Percentiles rank a stretch among this genome's conserved stretches.
phyloP scores from a whole-genome alignment of 2,329 filamentous ascomycete genomes.

The Onygena corvina region DNA sequence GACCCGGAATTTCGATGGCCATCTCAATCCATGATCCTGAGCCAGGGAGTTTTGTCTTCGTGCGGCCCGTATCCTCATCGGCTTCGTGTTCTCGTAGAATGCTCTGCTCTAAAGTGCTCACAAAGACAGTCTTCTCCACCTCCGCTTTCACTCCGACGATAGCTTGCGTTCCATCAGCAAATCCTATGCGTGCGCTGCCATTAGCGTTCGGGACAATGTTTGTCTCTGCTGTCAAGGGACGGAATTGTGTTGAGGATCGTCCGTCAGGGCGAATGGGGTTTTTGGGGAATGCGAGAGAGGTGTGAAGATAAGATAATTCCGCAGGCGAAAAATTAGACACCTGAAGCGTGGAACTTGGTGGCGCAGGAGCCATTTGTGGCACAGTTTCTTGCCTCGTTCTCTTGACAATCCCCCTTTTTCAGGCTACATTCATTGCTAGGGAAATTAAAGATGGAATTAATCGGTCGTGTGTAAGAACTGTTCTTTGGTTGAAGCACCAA shows the following conservation, averaged over 20 bases:
- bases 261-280: constrained; percentile 77
- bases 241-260: constrained; percentile 71
- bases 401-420: background rate
- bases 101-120: constrained; percentile 29
- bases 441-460: too few species aligned
- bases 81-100: constrained; percentile 19
- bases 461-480: too few species aligned
- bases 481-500: too few species aligned
- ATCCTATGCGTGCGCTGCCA: constrained; percentile 84
- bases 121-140: constrained; percentile 57
- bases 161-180: constrained; percentile 89
- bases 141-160: constrained; percentile 93
- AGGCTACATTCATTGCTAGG: background rate
- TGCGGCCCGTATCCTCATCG: constrained; percentile 18
- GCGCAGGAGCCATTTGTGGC: constrained; percentile 35
- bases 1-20: constrained; percentile 79
- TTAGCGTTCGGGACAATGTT: constrained; percentile 81
- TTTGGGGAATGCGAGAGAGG: constrained; percentile 61
- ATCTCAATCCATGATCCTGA: constrained; percentile 75
- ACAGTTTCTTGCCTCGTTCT: background rate
- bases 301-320: constrained; percentile 90
- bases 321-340: constrained; percentile 70
- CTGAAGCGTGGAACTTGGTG: constrained; percentile 39
- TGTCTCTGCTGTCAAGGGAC: constrained; percentile 78
- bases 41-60: constrained; percentile 22